Conservation (phyloP, 306 rosid genomes). For the Pachyrhizus erosus region DNA sequence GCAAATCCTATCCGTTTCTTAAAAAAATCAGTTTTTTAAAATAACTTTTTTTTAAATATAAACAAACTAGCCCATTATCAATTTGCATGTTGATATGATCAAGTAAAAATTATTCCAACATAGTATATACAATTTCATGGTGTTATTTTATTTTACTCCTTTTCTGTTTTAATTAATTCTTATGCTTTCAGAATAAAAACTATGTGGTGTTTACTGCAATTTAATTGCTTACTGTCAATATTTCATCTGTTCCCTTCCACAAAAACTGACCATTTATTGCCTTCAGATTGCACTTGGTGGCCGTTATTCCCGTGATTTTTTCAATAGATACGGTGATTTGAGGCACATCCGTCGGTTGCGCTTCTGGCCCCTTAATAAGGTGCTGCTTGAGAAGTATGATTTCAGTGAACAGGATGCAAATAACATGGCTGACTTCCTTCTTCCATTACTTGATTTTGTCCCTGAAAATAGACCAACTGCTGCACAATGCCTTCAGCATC, state of each 20-base stretch:
- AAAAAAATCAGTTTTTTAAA: too few relatives aligned
- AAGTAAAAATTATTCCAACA: constrained; percentile 1
- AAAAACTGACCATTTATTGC: constrained; percentile 32
- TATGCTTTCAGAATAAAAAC: not conserved
- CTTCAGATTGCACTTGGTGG: constrained; percentile 94
- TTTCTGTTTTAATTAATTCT: not conserved
- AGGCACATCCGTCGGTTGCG: constrained; percentile 93
- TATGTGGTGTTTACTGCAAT: not conserved
- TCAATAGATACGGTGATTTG: constrained; percentile 86
- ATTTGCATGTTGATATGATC: constrained; percentile 13
- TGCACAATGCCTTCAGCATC: constrained; percentile 86
- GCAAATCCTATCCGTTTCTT: too few relatives aligned
- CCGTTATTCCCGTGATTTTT: constrained; percentile 94
- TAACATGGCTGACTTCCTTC: constrained; percentile 74
- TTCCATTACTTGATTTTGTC: constrained; percentile 87
- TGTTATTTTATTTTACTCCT: not conserved
- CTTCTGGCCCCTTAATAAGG: constrained; percentile 93
- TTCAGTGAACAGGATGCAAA: constrained; percentile 89
- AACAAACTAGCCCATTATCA: too few relatives aligned
- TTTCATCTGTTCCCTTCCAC: constrained; percentile 8
- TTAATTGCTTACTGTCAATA: not conserved
- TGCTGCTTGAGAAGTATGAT: constrained; percentile 82
- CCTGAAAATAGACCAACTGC: constrained; percentile 95
- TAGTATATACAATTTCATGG: not conserved
- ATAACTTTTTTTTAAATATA: too few relatives aligned